Evolutionary conservation across 768 basidiomycete species (phyloP).

Genomic region (Serendipita vermifera): DNA sequence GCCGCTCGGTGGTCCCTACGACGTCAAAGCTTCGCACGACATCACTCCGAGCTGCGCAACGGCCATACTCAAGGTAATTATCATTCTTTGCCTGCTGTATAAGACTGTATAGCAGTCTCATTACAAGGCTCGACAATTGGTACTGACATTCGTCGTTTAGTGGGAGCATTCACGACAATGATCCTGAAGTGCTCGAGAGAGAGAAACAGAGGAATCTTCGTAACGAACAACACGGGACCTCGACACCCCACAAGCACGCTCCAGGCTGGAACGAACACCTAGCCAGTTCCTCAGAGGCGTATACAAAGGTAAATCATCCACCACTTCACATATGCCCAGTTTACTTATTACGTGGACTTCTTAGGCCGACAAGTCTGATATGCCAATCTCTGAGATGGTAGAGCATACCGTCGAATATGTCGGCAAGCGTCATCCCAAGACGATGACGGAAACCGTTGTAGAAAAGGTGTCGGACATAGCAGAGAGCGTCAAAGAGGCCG

Average conservation of each 20-base stretch:
- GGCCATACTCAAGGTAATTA: too few species aligned
- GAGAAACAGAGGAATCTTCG: slow-evolving; percentile 43
- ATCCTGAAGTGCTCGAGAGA: slow-evolving; percentile 41
- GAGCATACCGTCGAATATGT: slow-evolving; percentile 21
- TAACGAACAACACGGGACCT: slow-evolving; percentile 32
- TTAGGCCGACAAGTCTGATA: slow-evolving; percentile 21
- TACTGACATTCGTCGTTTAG: too few species aligned
- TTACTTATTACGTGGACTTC: neutral
- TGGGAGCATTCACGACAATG: slow-evolving; percentile 45
- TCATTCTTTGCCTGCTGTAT: too few species aligned
- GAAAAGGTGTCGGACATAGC: neutral
- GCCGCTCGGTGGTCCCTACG: too few species aligned
- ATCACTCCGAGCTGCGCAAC: too few species aligned
- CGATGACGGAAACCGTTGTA: neutral
- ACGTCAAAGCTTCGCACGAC: too few species aligned
- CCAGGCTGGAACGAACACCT: slow-evolving; percentile 64
- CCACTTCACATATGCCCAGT: neutral
- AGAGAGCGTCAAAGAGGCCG: slow-evolving; percentile 3
- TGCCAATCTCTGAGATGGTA: slow-evolving; percentile 13
- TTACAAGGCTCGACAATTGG: too few species aligned
- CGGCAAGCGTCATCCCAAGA: slow-evolving; percentile 17
- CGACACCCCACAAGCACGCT: slow-evolving; percentile 38
- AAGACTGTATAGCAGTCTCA: too few species aligned
- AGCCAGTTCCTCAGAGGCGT: slow-evolving; percentile 51
- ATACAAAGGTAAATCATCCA: slow-evolving; percentile 35